Evolutionary conservation across 192 early-diverging fungal genomes (phyloP).

Genomic region (Entomortierella beljakovae): DNA sequence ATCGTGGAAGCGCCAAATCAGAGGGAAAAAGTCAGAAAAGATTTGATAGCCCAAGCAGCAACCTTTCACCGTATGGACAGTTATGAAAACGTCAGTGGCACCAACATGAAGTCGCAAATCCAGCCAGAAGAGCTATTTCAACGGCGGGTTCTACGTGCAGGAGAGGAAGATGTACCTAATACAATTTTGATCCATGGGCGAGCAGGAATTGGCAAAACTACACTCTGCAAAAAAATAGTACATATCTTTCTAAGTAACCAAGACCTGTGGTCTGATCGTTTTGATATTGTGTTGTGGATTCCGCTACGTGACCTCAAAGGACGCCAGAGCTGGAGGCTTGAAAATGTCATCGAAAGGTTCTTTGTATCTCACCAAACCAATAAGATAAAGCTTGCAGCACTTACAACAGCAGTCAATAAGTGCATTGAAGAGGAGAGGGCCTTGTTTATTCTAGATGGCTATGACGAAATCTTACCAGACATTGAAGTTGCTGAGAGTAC

Average conservation of each 20-base stretch:
- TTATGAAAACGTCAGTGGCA: not conserved
- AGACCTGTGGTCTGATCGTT: slow-evolving; percentile 15
- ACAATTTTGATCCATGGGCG: slow-evolving; percentile 29
- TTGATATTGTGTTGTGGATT: slow-evolving; percentile 21
- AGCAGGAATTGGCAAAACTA: slow-evolving; percentile 39
- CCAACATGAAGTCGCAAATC: slow-evolving; percentile 9
- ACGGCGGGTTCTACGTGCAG: slow-evolving; percentile 14
- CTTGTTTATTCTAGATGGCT: slow-evolving; percentile 25
- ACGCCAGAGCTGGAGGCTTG: not conserved
- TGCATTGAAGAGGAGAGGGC: slow-evolving; percentile 4
- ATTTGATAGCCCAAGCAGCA: slow-evolving; percentile 11
- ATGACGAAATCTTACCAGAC: slow-evolving; percentile 12
- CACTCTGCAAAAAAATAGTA: slow-evolving; percentile 30
- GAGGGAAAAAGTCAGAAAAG: slow-evolving; percentile 11
- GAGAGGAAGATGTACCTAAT: slow-evolving; percentile 10
- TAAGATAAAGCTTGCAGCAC: not conserved
- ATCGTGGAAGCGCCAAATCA: slow-evolving; percentile 24
- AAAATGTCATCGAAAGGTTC: slow-evolving; percentile 1
- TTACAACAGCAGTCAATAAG: not conserved
- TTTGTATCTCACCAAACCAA: not conserved
- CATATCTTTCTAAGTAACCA: slow-evolving; percentile 4
- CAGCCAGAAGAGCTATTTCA: slow-evolving; percentile 13
- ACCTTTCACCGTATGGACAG: slow-evolving; percentile 15
- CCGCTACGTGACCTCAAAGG: slow-evolving; percentile 18
- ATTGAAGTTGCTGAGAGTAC: not conserved